Evolutionary conservation across 176 grass and related monocot genomes (phyloP), one percentile per base, ranked within the genome.

Genomic region (Rhynchospora pubera): DNA sequence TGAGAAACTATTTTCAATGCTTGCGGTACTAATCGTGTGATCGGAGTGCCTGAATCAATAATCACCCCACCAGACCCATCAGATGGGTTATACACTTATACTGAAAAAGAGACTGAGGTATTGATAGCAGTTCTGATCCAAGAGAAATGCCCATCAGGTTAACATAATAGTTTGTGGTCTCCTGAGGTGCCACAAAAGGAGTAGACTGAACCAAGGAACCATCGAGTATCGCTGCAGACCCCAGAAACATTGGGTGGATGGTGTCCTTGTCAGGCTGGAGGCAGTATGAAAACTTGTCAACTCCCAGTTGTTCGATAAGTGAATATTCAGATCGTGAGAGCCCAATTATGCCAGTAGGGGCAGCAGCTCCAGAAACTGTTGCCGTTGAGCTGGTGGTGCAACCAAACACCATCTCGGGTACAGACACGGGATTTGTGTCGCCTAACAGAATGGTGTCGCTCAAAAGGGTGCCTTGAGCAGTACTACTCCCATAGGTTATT

Each of bases 251-350:
- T 14, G 18, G 78, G 30, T 53, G 45, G 13, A 24, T 81, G 14
- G 48, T 42, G 26, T 42, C 43, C 7, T 19, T 9, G 13, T 61
- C 19, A 62, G 51, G 10, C 5, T 67, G 23, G 23, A 65, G 10
- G 57, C 78, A 81, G 18, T 81, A 81, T 26, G 78, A 81, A 55
- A 65, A 81, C 30, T 63, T 81, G 19, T 62, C 18, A 7, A 43
- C 5, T 57, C 42, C 19, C 32, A 81, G 6, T 45, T 81, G 78
- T 5, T 23, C 19, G 34, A 62, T 57, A 18, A 81, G 53, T 1
- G 78, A 81, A 28, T 62, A 62, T 9, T 7, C 11, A 39, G 47
- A 45, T 22, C 53, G 51, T 43, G 47, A 45, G 32, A 81, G 47
- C 51, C 78, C 78, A 21, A 81, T 62, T 16, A 81, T 59, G 78